Evolutionary conservation across 139 green algal genomes (phyloP), one percentile per base, ranked within the genome.

Genomic region (Chlamydomonas sp.): DNA sequence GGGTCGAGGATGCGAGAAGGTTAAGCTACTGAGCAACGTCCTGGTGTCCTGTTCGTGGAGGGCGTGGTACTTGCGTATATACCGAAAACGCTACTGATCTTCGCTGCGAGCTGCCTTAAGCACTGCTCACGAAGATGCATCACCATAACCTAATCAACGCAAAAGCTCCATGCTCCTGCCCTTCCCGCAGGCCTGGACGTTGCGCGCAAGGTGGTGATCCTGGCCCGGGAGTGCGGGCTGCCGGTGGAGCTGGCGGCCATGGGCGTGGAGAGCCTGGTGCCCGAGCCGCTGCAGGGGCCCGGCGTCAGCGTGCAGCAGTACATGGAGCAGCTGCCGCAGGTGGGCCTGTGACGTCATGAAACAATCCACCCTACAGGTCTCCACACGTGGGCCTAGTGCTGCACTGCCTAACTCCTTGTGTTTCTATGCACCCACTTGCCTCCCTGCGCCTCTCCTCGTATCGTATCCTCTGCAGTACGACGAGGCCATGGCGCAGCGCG

Each of bases 141-240:
- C 73, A 60, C 15, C 15, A 31, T 49, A 31, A 78, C 73, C 16
- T 78, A 8, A 15, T 20, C 68, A 73, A 12, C 68, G 12, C 68
- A 12, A 18, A 4, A 12, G 12, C 15, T 6, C 14, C 62, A 17
- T 74, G 31, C 8, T 31, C n/a, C 18, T 20, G 61, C 31, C 9
- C 7, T 68, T n/a, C 49, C 82, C 75, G 85, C 91, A 85, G 96
- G 96, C 69, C 98, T 97, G 91, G 98, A 99, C 74, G 98, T 99
- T n/a, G 97, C 97, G 0, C 90, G 98, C 15, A 99, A 99, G 91
- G 97, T 88, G 63, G 89, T 97, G n/a, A 99, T 97, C 80, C 91
- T 99, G 62, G 98, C 95, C 0, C 88, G 97, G 0, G 96, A 99
- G 88, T 97, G 92, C 68, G 97, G 97, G 0, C 71, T 97, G 66